Percentiles rank a stretch among this genome's conserved stretches.
Evolutionary conservation across 257 asterid species (phyloP).

Genomic region (Voacanga thouarsii): DNA sequence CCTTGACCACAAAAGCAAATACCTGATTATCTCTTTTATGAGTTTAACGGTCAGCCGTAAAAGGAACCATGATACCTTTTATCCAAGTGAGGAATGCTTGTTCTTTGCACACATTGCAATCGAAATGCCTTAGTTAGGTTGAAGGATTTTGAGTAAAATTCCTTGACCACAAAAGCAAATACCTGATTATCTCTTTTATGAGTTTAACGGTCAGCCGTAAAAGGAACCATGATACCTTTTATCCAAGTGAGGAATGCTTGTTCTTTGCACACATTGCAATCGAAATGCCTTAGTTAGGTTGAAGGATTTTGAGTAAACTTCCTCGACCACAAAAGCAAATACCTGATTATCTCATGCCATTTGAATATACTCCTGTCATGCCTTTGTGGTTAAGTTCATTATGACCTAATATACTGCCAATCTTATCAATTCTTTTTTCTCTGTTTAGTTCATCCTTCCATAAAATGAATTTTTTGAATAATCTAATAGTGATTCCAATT

Average conservation of each 20-base stretch:
- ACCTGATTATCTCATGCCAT: not conserved
- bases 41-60: not conserved
- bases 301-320: too few species aligned
- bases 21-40: not conserved
- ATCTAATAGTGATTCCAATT: not conserved
- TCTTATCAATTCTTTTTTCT: not conserved
- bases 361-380: not conserved
- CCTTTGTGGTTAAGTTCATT: not conserved
- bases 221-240: not conserved
- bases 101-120: not conserved
- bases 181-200: not conserved
- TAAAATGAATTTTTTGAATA: not conserved
- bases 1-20: not conserved
- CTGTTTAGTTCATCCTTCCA: too few species aligned
- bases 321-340: not conserved
- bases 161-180: not conserved
- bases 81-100: not conserved
- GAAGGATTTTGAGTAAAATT: too few species aligned
- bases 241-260: not conserved
- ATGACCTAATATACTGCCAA: not conserved
- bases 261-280: not conserved
- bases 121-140: too few species aligned
- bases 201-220: not conserved
- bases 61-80: not conserved
- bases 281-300: too few species aligned